phyloP scores from a whole-genome alignment of 495 filamentous ascomycete species.

The Talaromyces liani region DNA sequence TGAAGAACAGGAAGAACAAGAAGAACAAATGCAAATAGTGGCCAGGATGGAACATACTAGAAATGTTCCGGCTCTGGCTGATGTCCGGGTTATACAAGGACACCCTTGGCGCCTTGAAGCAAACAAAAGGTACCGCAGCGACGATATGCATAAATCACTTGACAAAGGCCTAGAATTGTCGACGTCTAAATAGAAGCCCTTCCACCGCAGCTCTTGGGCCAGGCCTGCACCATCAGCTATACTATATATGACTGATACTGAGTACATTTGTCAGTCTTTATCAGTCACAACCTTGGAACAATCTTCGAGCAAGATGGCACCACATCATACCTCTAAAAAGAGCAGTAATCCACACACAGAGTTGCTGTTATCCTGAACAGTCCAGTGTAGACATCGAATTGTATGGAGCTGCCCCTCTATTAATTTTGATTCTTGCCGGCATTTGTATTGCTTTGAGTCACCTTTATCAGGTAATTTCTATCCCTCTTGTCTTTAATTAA shows the following conservation, averaged over 20 bases:
- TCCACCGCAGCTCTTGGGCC: not conserved
- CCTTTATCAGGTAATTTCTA: not conserved
- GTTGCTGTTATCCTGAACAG: not conserved
- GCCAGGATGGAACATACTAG: not conserved
- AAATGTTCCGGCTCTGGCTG: not conserved
- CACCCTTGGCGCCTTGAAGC: not conserved
- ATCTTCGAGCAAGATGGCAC: not conserved
- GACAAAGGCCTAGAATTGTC: not conserved
- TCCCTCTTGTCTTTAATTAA: not conserved
- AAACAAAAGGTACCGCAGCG: not conserved
- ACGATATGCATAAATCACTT: not conserved
- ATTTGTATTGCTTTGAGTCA: slow-evolving; percentile 1
- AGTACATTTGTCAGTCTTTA: not conserved
- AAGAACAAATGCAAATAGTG: not conserved
- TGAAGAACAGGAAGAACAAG: not conserved
- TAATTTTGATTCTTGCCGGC: not conserved
- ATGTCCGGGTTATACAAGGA: not conserved
- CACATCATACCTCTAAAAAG: not conserved
- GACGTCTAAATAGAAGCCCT: not conserved
- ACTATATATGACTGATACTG: not conserved
- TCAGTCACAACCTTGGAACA: not conserved
- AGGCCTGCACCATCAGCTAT: not conserved
- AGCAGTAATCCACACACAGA: not conserved
- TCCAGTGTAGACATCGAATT: not conserved
- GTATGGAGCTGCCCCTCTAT: not conserved